Percentiles rank a stretch among this genome's conserved stretches.
Conservation (phyloP, 352 stramenopile species). For the Phytophthora cryptogea region DNA sequence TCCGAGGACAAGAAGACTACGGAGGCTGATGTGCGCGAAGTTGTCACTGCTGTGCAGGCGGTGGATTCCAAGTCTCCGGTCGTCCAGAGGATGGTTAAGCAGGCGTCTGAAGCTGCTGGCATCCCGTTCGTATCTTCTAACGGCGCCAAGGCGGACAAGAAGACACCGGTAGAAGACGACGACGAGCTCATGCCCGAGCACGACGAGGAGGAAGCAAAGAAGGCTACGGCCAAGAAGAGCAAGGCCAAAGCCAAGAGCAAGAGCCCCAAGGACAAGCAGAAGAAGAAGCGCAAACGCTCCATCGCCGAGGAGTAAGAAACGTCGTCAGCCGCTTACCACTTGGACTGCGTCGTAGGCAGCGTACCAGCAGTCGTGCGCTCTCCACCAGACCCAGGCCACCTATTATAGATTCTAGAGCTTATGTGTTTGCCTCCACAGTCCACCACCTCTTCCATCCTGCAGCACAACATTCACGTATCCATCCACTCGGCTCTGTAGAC, state of each 20-base stretch:
- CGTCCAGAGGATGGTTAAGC: constrained; percentile 74
- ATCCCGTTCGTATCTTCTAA: constrained; percentile 32
- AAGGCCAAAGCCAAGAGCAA: constrained; percentile 52
- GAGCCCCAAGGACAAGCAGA: constrained; percentile 37
- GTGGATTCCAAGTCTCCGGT: constrained; percentile 69
- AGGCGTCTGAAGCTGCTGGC: constrained; percentile 50
- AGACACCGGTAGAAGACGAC: constrained; percentile 18
- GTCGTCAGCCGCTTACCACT: constrained; percentile 21
- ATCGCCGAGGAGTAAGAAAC: constrained; percentile 34
- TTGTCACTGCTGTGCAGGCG: constrained; percentile 49
- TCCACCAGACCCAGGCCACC: constrained; percentile 18
- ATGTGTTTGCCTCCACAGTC: constrained; percentile 16
- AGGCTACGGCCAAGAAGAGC: constrained; percentile 22
- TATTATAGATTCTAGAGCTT: constrained; percentile 55
- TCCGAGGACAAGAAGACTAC: constrained; percentile 25
- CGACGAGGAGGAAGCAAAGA: constrained; percentile 21
- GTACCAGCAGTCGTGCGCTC: background rate
- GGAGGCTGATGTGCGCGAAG: constrained; percentile 31
- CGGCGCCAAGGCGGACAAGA: constrained; percentile 36
- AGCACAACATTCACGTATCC: background rate
- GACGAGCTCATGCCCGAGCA: constrained; percentile 39
- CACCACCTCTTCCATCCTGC: background rate
- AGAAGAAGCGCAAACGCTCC: constrained; percentile 69
- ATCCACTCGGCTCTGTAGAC: constrained; percentile 12
- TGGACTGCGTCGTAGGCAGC: constrained; percentile 4